Percentiles rank a stretch among this genome's conserved stretches.
Conservation (phyloP, 768 basidiomycete genomes). For the Auricularia sp. region DNA sequence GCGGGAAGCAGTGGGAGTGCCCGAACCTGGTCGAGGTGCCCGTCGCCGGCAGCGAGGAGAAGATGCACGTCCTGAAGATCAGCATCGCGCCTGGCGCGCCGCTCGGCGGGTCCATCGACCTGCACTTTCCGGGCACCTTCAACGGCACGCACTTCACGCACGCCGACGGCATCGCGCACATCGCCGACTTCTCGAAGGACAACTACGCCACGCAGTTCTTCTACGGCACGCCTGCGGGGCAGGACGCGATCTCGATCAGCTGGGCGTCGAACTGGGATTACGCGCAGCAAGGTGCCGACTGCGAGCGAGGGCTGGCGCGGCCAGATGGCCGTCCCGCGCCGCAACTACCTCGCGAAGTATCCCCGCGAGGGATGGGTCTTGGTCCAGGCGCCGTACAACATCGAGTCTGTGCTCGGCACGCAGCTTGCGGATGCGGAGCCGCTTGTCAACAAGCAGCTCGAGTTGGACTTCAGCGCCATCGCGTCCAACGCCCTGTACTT, state of each 20-base stretch:
- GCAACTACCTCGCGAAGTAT: conserved; percentile 9
- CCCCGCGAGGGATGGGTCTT: no score
- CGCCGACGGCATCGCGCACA: neutral
- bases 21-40: conserved; percentile 17
- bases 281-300: conserved; percentile 15
- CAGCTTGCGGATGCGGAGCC: no score
- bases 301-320: conserved; percentile 16
- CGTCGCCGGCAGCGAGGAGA: conserved; percentile 6
- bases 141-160: conserved; percentile 17
- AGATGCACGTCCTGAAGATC: conserved; percentile 10
- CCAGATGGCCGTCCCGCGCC: conserved; percentile 14
- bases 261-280: conserved; percentile 21
- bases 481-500: no score
- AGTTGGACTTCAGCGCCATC: no score
- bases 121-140: conserved; percentile 17
- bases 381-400: no score
- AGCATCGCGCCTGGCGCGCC: conserved; percentile 14
- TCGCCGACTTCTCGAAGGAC: conserved; percentile 13
- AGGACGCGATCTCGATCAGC: conserved; percentile 13
- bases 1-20: conserved; percentile 10
- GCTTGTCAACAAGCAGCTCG: no score
- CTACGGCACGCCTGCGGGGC: neutral
- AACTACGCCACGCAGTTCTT: conserved; percentile 21
- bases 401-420: no score
- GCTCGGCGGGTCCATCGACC: conserved; percentile 15